phyloP scores from a whole-genome alignment of 1,139 yeast genomes.

The Debaryomycetaceae sp. region DNA sequence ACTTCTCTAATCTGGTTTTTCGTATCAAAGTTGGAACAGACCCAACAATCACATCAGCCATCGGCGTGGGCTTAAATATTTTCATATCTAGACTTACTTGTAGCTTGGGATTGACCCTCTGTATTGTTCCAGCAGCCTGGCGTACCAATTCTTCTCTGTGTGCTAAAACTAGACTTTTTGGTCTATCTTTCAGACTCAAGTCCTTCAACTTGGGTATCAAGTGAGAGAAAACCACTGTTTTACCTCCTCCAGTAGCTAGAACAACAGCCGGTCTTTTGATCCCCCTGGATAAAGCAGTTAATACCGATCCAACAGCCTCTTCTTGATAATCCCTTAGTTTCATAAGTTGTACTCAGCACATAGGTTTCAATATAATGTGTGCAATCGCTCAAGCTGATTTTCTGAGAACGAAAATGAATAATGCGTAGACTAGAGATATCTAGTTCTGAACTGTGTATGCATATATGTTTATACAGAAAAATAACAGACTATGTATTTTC shows the following conservation, averaged over 20 bases:
- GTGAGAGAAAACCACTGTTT: conserved; percentile 79
- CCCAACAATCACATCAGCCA: conserved; percentile 69
- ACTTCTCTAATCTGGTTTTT: conserved; percentile 46
- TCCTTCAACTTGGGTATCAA: conserved; percentile 51
- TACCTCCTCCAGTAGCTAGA: conserved; percentile 94
- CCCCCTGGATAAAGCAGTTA: conserved; percentile 47
- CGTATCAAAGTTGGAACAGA: conserved; percentile 68
- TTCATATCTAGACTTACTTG: conserved; percentile 77
- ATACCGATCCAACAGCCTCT: conserved; percentile 61
- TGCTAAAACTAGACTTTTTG: conserved; percentile 64
- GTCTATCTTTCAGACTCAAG: conserved; percentile 26
- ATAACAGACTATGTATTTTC: too few relatives aligned
- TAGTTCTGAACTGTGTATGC: too few relatives aligned
- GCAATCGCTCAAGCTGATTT: too few relatives aligned
- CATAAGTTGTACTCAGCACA: too few relatives aligned
- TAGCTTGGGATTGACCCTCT: conserved; percentile 45
- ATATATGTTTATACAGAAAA: too few relatives aligned
- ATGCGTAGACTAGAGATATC: too few relatives aligned
- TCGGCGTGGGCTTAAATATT: conserved; percentile 28
- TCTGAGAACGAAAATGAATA: too few relatives aligned
- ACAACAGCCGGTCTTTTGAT: conserved; percentile 71
- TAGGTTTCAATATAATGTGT: too few relatives aligned
- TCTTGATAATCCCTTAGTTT: conserved; percentile 60
- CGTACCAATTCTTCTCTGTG: conserved; percentile 76
- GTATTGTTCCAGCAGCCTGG: conserved; percentile 62